A percentile compares a stretch with the other conserved stretches of the same genome.
Conservation (phyloP, 73 alveolate genomes). For the Tetrahymena malaccensis region DNA sequence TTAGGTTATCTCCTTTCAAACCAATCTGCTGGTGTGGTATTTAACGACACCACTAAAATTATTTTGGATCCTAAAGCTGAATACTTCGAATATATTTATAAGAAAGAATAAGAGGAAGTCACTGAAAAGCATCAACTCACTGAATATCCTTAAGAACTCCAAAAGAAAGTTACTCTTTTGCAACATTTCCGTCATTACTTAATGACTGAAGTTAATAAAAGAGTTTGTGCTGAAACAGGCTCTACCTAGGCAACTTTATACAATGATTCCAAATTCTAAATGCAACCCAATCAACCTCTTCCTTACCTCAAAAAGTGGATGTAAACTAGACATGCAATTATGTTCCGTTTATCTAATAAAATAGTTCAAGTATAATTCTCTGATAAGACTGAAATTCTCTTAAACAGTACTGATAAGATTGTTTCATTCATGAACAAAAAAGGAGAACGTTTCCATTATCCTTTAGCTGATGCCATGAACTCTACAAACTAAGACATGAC, state of each 20-base stretch:
- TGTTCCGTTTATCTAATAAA: slow-evolving; percentile 94
- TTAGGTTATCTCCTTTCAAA: slow-evolving; percentile 78
- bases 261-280: neutral
- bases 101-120: neutral
- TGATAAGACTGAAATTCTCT: slow-evolving; percentile 91
- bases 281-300: neutral
- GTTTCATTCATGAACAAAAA: slow-evolving; percentile 93
- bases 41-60: slow-evolving; percentile 78
- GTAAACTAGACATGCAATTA: slow-evolving; percentile 93
- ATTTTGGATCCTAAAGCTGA: slow-evolving; percentile 64
- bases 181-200: slow-evolving; percentile 79
- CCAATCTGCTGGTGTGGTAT: slow-evolving; percentile 73
- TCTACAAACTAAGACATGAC: slow-evolving; percentile 90
- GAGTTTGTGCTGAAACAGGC: slow-evolving; percentile 4
- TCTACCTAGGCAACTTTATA: neutral
- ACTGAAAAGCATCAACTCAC: slow-evolving; percentile 34
- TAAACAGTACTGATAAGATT: slow-evolving; percentile 79
- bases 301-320: slow-evolving; percentile 94
- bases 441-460: slow-evolving; percentile 90
- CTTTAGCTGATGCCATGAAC: slow-evolving; percentile 84
- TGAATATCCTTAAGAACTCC: slow-evolving; percentile 80
- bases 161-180: slow-evolving; percentile 84
- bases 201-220: slow-evolving; percentile 51
- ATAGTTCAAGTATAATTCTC: slow-evolving; percentile 94
- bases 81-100: slow-evolving; percentile 52